These are phyloP conservation scores for Aspergillus quadrilineatus DNA, from an alignment of 2,329 filamentous ascomycete species.

Conservation along the genomic window DNA sequence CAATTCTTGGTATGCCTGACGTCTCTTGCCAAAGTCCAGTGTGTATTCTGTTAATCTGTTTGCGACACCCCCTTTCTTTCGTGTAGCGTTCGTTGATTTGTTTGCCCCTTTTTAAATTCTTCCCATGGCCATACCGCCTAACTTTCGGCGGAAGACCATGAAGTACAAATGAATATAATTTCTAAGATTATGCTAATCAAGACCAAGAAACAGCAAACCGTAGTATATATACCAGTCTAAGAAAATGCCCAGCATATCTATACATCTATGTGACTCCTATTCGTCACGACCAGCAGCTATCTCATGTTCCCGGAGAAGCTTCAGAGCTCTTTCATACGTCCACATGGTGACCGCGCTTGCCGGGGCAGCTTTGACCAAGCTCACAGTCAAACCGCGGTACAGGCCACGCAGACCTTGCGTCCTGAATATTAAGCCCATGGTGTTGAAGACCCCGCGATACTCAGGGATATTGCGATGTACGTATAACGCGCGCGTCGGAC, in stretches of 20 bases:
- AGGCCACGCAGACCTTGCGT: slow-evolving; percentile 76
- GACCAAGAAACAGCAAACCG: not conserved
- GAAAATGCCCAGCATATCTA: not conserved
- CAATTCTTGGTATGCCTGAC: slow-evolving; percentile 20
- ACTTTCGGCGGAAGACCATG: slow-evolving; percentile 4
- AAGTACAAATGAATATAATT: slow-evolving; percentile 11
- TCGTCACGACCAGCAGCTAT: slow-evolving; percentile 16
- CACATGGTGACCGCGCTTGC: slow-evolving; percentile 89
- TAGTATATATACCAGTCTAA: not conserved
- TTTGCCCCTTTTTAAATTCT: slow-evolving; percentile 1
- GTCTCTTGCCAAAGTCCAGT: slow-evolving; percentile 15
- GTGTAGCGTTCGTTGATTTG: slow-evolving; percentile 20
- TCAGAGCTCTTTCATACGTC: slow-evolving; percentile 81
- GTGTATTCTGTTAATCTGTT: slow-evolving; percentile 17
- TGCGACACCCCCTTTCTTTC: slow-evolving; percentile 28
- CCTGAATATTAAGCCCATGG: slow-evolving; percentile 66
- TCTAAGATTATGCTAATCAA: not conserved
- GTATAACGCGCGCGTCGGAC: slow-evolving; percentile 75
- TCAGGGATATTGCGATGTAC: slow-evolving; percentile 85
- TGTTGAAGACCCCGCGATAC: slow-evolving; percentile 68
- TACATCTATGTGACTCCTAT: slow-evolving; percentile 3
- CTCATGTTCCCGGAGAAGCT: slow-evolving; percentile 51
- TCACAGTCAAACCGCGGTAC: slow-evolving; percentile 85
- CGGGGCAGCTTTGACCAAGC: slow-evolving; percentile 90
- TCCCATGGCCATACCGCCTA: slow-evolving; percentile 9